Base-by-base conservation (phyloP, 1,284 basidiomycete species). In the Austroboletus novae-zelandiae region DNA sequence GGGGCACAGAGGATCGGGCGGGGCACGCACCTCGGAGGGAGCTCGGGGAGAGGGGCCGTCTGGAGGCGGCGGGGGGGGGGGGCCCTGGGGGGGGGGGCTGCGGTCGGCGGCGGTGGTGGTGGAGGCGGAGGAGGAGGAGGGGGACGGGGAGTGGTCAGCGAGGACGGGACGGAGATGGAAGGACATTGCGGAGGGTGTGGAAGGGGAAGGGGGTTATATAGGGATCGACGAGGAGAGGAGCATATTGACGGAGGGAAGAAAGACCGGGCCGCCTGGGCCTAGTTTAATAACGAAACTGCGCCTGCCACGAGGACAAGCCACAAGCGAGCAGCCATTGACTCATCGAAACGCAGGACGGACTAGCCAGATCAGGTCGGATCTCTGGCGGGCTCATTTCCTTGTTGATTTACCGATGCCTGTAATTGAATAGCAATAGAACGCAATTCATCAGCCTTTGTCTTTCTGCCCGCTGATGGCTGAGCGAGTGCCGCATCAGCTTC, bases 91-190 rank as follows among this genome's bases (percentile, higher is more conserved):
- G 0, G 58, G 63, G 1, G 67, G 65, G 32, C 55, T 66, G 40
- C 54, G 64, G 9, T 68, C 63, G 3, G 51, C 54, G 25, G 53
- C 47, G 29, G 65, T 61, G 20, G 62, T 47, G 18, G 65, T 50
- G 13, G 66, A 51, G 8, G 54, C 3, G 15, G 63, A 60, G 29
- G 66, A 66, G 6, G 67, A 56, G 30, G 66, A 63, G 17, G 66
- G 59, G 49, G 56, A 56, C 27, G 61, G 64, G 35, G 66, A 64
- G 45, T 51, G 54, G 25, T 54, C 52, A 2, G 64, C 51, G 45
- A 79, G 20, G 20, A 23, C 76, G 34, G 77, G 78, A 46, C 77
- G 77, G 37, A 77, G 73, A 55, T 73, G 72, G 64, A 72, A 80
- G 52, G 75, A 65, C 73, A 77, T 79, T 48, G 48, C 32, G 32